Evolutionary conservation across 2,329 filamentous ascomycete species (phyloP), one percentile per base, ranked within the genome.

Genomic region (Stagonosporopsis chrysanthemi): DNA sequence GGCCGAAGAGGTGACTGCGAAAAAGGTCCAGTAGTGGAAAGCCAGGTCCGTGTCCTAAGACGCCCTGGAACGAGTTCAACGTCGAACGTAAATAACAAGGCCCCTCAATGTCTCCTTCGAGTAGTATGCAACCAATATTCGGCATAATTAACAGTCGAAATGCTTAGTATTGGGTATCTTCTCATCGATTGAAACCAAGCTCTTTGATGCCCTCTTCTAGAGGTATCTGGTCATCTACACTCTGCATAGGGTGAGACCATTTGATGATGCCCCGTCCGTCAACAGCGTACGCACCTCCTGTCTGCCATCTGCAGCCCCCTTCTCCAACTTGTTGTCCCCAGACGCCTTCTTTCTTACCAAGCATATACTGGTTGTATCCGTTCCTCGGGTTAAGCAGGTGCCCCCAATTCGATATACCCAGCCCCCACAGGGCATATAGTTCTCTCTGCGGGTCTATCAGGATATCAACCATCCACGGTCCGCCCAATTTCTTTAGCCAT

Each of bases 361-460:
- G 66, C 65, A 73, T 55, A 40, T 69, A 66, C 58, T 75, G 73
- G 28, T 72, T 75, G 46, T 72, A 73, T 2, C 73, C 73, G 43
- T 75, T 75, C 6, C 72, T 63, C 3, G 73, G 73, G 28, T 75
- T 66, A 36, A 75, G 60, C 7, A 75, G 46, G 47, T 75, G 73
- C 2, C 65, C 72, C 65, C 68, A 75, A 17, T 68, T 73, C 1
- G 72, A 72, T 17, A 75, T 70, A n/a, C 85, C 84, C 4, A 87
- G 77, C 2, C 85, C 85, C 84, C 84, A 87, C 11, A 83, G 79
- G 2, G 85, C 83, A 65, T 88, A 87, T 33, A 86, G 66, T 59
- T 82, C 78, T 56, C 84, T 81, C 56, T 83, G 80, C 64, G 85
- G 80, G 73, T 87, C 85, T 53, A 86, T 73, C 53, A 87, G 71